Base-by-base conservation (phyloP, 495 filamentous ascomycete genomes). In the Glonium stellatum region DNA sequence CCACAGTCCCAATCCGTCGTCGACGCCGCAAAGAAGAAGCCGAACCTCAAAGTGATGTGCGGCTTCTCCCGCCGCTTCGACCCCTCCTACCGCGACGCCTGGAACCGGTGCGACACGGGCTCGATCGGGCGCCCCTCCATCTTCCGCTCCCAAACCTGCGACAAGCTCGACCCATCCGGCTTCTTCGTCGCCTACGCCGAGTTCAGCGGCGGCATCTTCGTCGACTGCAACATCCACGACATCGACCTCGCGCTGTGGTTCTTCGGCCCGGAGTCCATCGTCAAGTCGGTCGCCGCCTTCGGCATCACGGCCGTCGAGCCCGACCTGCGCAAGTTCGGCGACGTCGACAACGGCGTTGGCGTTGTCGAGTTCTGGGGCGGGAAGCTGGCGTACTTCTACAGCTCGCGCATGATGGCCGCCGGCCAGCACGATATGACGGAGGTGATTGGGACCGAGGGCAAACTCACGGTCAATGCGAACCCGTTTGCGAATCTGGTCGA, bases 381-480 rank as follows among this genome's bases (percentile, higher is more conserved):
- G 15, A 76, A 78, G 63, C 78, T 87, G 39, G 83, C 82, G 5
- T 84, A 84, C 60, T 80, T 84, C 59, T 86, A 82, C 69, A 73
- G 71, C 19, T 76, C 70, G 8, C 73, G 83, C 15, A 86, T 84
- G 82, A 86, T 86, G 80, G 79, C 81, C 0, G 76, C 78, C 1
- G 84, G 84, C 1, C 84, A 86, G 70, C 77, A 84, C 61, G 84
- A 87, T 62, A 77, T 75, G 58, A 84, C 83, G 0, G 84, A 87
- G 71, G 76, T 87, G 53, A 81, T 86, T 57, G 83, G 83, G 6
- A 86, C 83, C 0, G 71, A 78, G 54, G 83, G 83, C 4, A 85
- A 85, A 64, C 49, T 86, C 12, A 72, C 75, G 0, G 76, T 86
- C 22, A 86, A 85, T 60, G 75, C 72, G 11, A 74, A 81, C 59